Conservation (phyloP, 164 flowering plant species). For the Tetrastigma voinierianum region DNA sequence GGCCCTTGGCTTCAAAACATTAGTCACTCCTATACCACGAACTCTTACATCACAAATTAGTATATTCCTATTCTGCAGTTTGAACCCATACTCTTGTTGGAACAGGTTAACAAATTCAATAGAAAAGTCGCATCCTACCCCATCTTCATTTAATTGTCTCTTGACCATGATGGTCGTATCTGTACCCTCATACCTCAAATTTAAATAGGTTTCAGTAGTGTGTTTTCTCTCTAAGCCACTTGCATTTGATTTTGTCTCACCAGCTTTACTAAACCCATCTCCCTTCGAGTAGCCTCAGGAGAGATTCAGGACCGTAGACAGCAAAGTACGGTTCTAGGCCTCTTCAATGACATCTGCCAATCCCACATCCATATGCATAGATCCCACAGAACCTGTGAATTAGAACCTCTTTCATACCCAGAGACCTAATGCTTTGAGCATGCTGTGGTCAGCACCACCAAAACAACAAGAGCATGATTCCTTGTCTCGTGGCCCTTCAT, state of each 20-base stretch:
- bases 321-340: conserved; percentile 88
- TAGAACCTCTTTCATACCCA: conserved; percentile 93
- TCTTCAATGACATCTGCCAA: conserved; percentile 97
- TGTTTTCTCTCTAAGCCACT: conserved; percentile 65
- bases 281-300: conserved; percentile 61
- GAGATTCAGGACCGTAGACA: conserved; percentile 62
- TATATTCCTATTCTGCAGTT: no score
- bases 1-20: conserved; percentile 66
- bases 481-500: conserved; percentile 98
- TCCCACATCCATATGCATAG: conserved; percentile 99
- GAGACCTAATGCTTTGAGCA: conserved; percentile 88
- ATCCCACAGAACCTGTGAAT: conserved; percentile 94
- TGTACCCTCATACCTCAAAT: conserved; percentile 93
- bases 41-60: conserved; percentile 90
- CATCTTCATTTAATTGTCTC: conserved; percentile 33
- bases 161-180: conserved; percentile 99
- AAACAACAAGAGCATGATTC: conserved; percentile 96
- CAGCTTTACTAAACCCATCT: conserved; percentile 47
- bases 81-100: conserved; percentile 88
- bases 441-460: conserved; percentile 99
- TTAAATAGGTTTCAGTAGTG: conserved; percentile 68
- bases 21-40: conserved; percentile 90
- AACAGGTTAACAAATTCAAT: conserved; percentile 72
- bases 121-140: conserved; percentile 52
- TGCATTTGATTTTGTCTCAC: conserved; percentile 67